Percentiles rank a stretch among this genome's conserved stretches.
Evolutionary conservation across 2,329 filamentous ascomycete species (phyloP).

Genomic region (Hypomyces rosellus): DNA sequence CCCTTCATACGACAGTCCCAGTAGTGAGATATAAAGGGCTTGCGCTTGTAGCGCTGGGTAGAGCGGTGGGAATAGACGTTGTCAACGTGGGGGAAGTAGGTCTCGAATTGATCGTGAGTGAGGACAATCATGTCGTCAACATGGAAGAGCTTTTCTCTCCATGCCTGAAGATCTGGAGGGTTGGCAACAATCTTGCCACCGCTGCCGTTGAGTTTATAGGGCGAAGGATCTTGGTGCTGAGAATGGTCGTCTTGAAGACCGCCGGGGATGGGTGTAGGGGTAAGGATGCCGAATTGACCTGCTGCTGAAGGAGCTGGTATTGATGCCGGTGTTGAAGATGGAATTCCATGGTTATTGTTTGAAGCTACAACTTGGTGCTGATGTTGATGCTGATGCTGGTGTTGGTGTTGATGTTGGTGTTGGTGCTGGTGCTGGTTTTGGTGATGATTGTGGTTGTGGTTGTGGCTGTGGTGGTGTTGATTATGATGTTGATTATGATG

Average conservation of each 20-base stretch:
- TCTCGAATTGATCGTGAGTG: slow-evolving; percentile 72
- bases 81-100: slow-evolving; percentile 77
- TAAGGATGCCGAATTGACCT: slow-evolving; percentile 43
- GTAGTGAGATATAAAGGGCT: slow-evolving; percentile 77
- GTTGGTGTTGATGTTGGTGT: slow-evolving; percentile 5
- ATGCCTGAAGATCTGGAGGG: slow-evolving; percentile 49
- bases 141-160: slow-evolving; percentile 67
- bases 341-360: too few relatives aligned
- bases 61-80: slow-evolving; percentile 81
- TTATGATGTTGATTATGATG: slow-evolving; percentile 1
- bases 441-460: too few relatives aligned
- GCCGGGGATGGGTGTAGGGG: slow-evolving; percentile 12
- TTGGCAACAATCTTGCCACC: slow-evolving; percentile 6
- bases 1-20: slow-evolving; percentile 82
- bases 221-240: background rate
- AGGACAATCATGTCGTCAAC: slow-evolving; percentile 68
- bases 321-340: too few relatives aligned
- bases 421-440: slow-evolving; percentile 4
- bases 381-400: background rate
- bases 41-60: slow-evolving; percentile 73
- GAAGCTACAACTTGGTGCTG: background rate
- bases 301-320: background rate
- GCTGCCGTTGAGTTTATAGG: slow-evolving; percentile 2
- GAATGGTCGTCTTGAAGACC: background rate
- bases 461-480: slow-evolving; percentile 8